A percentile compares a stretch with the other conserved stretches of the same genome.
Evolutionary conservation across 1,284 basidiomycete species (phyloP).

Genomic region (Ganoderma sinense): DNA sequence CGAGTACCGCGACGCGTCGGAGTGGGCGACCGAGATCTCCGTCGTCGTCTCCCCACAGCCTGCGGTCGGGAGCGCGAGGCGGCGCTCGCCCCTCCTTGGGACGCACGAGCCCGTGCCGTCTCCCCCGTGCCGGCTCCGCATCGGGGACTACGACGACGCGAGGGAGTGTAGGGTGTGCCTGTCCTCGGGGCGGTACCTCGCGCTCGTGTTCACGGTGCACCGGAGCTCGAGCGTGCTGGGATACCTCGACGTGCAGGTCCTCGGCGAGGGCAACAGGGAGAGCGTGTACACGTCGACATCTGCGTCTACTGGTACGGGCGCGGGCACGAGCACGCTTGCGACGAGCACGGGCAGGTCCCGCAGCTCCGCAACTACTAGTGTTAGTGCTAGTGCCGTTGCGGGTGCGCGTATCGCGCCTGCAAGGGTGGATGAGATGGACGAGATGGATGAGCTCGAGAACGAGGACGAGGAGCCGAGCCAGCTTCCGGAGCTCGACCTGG

Average conservation of each 20-base stretch:
- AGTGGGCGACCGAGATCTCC: conserved; percentile 2
- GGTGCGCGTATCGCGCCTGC: background rate
- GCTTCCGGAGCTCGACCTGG: background rate
- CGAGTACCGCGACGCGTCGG: conserved; percentile 4
- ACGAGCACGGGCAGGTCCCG: conserved; percentile 4
- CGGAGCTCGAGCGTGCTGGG: conserved; percentile 3
- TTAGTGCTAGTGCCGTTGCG: background rate
- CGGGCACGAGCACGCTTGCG: background rate
- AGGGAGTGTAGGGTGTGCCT: conserved; percentile 1
- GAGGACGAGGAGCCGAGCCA: background rate
- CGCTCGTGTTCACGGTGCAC: background rate
- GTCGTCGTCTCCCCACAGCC: background rate
- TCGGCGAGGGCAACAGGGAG: conserved; percentile 1
- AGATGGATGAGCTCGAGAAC: background rate
- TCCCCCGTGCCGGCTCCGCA: background rate
- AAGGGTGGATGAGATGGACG: background rate
- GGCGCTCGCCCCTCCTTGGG: background rate
- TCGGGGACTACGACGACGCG: conserved; percentile 2
- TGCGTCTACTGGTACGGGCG: background rate
- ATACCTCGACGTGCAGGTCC: conserved; percentile 1
- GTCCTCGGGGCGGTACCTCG: background rate
- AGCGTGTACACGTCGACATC: background rate
- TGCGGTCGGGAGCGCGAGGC: background rate
- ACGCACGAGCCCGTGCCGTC: background rate
- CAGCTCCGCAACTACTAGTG: background rate